A percentile compares a stretch with the other conserved stretches of the same genome.
Evolutionary conservation across 23 red algal species (phyloP).

Genomic region (Agarophyton chilense): DNA sequence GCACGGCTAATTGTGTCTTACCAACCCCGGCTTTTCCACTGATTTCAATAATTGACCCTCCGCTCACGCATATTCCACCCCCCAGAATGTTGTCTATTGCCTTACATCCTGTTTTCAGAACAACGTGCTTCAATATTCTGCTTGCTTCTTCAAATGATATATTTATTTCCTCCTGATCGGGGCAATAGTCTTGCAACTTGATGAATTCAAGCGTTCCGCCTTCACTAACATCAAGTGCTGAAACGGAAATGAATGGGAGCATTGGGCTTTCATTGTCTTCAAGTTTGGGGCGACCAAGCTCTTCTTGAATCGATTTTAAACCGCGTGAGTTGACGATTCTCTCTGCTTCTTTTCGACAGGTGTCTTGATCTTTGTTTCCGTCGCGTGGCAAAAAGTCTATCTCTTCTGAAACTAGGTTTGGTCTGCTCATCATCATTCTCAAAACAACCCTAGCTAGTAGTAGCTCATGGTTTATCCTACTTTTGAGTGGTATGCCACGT

Average conservation of each 20-base stretch:
- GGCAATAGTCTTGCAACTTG: background rate
- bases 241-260: background rate
- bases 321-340: background rate
- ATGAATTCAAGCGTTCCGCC: slow-evolving; percentile 9
- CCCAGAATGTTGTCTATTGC: slow-evolving; percentile 51
- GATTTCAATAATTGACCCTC: slow-evolving; percentile 67
- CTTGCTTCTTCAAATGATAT: background rate
- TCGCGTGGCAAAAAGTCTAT: background rate
- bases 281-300: background rate
- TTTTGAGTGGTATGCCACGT: too few relatives aligned
- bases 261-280: background rate
- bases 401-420: background rate
- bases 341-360: background rate
- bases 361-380: background rate
- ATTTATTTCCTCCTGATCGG: background rate
- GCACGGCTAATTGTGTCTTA: slow-evolving; percentile 80
- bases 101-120: slow-evolving; percentile 28
- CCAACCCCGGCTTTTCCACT: slow-evolving; percentile 72
- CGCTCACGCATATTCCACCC: slow-evolving; percentile 46
- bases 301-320: slow-evolving; percentile 9
- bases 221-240: background rate
- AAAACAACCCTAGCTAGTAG: too few relatives aligned
- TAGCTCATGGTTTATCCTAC: too few relatives aligned
- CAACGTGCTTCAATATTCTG: background rate
- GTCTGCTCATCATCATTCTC: background rate